Evolutionary conservation across 164 flowering plant species (phyloP).

Genomic region (Dillenia suffruticosa): DNA sequence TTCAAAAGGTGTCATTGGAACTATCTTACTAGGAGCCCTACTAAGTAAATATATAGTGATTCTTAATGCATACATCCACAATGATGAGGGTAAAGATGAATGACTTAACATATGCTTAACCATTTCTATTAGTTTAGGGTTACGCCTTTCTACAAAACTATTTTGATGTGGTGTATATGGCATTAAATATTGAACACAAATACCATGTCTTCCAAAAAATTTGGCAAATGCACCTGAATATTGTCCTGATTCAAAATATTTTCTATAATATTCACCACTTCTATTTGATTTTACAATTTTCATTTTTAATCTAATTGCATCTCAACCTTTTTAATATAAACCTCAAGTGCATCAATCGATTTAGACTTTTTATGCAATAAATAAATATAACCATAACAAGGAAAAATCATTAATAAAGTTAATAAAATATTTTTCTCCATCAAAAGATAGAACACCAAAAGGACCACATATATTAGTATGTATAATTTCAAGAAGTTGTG

Average conservation of each 20-base stretch:
- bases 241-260: background rate
- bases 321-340: background rate
- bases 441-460: background rate
- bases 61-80: background rate
- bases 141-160: background rate
- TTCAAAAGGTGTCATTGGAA: constrained; percentile 9
- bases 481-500: background rate
- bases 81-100: background rate
- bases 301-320: background rate
- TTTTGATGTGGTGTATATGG: background rate
- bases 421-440: background rate
- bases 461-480: background rate
- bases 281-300: background rate
- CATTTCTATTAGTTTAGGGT: constrained; percentile 3
- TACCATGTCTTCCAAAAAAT: background rate
- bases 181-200: constrained; percentile 8
- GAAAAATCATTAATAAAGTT: no score
- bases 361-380: background rate
- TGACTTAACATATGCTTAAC: constrained; percentile 8
- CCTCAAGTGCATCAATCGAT: background rate
- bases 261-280: background rate
- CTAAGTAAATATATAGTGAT: background rate
- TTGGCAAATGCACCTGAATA: constrained; percentile 4
- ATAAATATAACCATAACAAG: background rate
- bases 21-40: constrained; percentile 6